These are phyloP conservation scores for Podospora conica DNA, from an alignment of 495 filamentous ascomycete species.

Conservation along the genomic window DNA sequence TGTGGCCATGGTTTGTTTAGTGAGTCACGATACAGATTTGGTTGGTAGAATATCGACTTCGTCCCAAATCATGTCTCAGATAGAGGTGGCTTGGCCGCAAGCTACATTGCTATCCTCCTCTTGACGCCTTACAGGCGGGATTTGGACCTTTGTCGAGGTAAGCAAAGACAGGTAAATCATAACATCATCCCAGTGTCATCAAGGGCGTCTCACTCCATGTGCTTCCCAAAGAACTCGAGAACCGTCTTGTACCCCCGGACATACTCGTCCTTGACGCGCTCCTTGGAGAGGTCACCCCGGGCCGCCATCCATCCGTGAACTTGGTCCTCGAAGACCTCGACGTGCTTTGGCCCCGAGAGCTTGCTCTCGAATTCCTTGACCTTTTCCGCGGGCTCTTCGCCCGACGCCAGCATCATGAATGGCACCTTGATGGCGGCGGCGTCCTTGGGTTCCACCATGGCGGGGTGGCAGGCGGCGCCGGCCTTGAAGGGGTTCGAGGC, in stretches of 20 bases:
- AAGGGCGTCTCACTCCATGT: constrained; percentile 35
- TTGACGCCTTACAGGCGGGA: background rate
- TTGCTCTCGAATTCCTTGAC: constrained; percentile 66
- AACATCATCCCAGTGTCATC: background rate
- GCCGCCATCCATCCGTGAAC: constrained; percentile 94
- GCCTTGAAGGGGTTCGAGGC: constrained; percentile 60
- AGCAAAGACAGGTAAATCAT: background rate
- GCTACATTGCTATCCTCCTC: background rate
- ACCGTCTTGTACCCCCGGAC: constrained; percentile 69
- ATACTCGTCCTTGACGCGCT: constrained; percentile 66
- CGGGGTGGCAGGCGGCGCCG: constrained; percentile 70
- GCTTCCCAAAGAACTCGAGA: constrained; percentile 67
- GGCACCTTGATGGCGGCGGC: constrained; percentile 61
- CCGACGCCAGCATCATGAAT: constrained; percentile 58
- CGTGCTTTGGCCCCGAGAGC: constrained; percentile 59
- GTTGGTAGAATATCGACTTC: background rate
- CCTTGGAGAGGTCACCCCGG: constrained; percentile 59
- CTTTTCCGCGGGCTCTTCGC: constrained; percentile 59
- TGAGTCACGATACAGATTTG: too few species aligned
- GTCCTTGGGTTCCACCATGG: constrained; percentile 77
- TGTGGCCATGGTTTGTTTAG: background rate
- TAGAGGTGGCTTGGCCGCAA: background rate
- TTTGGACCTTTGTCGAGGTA: background rate
- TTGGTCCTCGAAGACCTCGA: constrained; percentile 76
- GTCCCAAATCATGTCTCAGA: background rate